A percentile compares a stretch with the other conserved stretches of the same genome.
Conservation (phyloP, 1,284 basidiomycete species). For the Agaricales sp. region DNA sequence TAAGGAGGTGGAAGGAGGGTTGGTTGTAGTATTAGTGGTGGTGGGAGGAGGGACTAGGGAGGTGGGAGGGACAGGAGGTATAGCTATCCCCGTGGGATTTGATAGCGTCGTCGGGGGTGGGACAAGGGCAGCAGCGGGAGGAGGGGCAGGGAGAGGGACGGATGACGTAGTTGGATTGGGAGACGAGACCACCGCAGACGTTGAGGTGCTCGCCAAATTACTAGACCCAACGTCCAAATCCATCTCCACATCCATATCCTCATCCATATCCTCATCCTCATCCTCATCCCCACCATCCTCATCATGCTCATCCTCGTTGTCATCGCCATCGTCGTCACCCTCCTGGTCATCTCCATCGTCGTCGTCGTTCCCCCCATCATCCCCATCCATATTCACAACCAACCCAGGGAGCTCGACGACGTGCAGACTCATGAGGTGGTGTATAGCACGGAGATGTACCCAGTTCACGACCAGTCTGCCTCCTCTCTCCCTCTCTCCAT, state of each 20-base stretch:
- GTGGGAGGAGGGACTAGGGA: too few species aligned
- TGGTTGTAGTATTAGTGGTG: too few species aligned
- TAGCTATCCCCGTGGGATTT: too few species aligned
- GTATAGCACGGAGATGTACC: background rate
- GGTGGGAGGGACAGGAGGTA: too few species aligned
- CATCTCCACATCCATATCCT: conserved; percentile 71
- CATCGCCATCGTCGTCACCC: conserved; percentile 13
- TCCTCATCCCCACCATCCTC: conserved; percentile 72
- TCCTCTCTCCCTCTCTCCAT: too few species aligned
- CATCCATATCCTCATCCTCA: conserved; percentile 80
- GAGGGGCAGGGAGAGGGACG: too few species aligned
- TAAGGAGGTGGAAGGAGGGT: too few species aligned
- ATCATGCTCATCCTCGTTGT: conserved; percentile 47
- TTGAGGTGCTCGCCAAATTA: background rate
- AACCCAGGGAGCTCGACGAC: background rate
- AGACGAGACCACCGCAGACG: background rate
- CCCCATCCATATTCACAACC: background rate
- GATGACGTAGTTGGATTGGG: background rate
- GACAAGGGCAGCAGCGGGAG: too few species aligned
- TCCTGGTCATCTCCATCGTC: conserved; percentile 10
- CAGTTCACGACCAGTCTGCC: background rate
- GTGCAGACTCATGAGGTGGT: background rate
- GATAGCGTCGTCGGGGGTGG: too few species aligned
- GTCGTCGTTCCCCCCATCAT: conserved; percentile 24
- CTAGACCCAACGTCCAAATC: conserved; percentile 54